Evolutionary conservation across 257 asterid species (phyloP), one percentile per base, ranked within the genome.

Genomic region (Linaria vulgaris): DNA sequence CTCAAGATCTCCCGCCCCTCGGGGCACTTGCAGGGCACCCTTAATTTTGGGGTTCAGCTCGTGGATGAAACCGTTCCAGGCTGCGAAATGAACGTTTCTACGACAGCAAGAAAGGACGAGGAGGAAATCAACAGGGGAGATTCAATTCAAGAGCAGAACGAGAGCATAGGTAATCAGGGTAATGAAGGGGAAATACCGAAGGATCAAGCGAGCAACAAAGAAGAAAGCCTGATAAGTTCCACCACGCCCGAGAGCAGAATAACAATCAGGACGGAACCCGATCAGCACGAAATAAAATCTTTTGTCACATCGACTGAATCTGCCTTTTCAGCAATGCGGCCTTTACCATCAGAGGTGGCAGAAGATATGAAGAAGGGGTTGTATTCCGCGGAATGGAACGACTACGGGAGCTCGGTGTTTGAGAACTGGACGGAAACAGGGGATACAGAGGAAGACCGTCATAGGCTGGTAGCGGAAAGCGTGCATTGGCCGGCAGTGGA

Each of bases 1-100:
- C 79, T 91, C 3, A 78, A 63, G 43, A 52, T 91, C n/a, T 71
- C 76, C 52, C 88, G 90, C 14, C 88, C 96, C 3, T 70, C 91
- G 0, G 98, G 95, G 1, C 85, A 83, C 63, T 41, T 88, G 12
- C 82, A 80, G 52, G 98, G 98, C 1, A 79, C 76, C 2, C 75
- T 88, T 25, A 72, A 77, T 55, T 78, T 91, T 17, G 79, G 79
- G 22, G 74, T 85, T 46, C 86, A 79, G 61, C 78, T 91, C 4
- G 48, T 78, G 0, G 88, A 79, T 22, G 74, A 64, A 22, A 27
- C 31, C 6, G 25, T 27, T 61, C 69, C 52, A 4, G 71, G 70
- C 24, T 59, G 73, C 5, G 83, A 85, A 38, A 56, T 68, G 0
- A 74, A 69, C 74, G 45, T 12, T 34, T 30, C 31, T 12, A 15